These are phyloP conservation scores for Helichrysum umbraculigerum DNA, from an alignment of 129 eudicot genomes.

Conservation along the genomic window DNA sequence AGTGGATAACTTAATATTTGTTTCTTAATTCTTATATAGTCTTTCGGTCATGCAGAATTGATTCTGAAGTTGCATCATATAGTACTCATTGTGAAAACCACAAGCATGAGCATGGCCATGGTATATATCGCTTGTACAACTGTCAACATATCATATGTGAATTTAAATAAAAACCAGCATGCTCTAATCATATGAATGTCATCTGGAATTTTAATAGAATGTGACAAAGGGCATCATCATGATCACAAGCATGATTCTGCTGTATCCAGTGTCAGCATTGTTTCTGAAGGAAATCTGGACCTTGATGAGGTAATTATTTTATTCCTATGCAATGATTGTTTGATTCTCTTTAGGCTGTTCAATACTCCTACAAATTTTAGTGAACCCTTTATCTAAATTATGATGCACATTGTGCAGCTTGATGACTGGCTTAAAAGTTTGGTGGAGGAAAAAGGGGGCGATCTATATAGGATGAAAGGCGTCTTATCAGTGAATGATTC, in stretches of 20 bases:
- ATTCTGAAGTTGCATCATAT: conserved; percentile 63
- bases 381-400: neutral
- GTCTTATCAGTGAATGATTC: conserved; percentile 75
- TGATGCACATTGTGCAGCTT: conserved; percentile 42
- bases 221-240: conserved; percentile 70
- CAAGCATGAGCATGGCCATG: conserved; percentile 58
- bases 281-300: conserved; percentile 88
- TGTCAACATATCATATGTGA: neutral
- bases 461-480: conserved; percentile 90
- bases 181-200: neutral
- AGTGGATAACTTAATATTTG: neutral
- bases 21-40: neutral
- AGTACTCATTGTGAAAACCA: conserved; percentile 55
- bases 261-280: conserved; percentile 93
- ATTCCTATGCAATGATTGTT: neutral
- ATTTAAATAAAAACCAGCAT: neutral
- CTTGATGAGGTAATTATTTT: conserved; percentile 76
- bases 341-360: conserved; percentile 1
- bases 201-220: conserved; percentile 38
- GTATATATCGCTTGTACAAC: conserved; percentile 31
- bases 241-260: conserved; percentile 90
- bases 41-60: conserved; percentile 64
- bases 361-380: neutral
- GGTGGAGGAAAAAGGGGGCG: conserved; percentile 90
- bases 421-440: conserved; percentile 97